phyloP scores from a whole-genome alignment of 169 alveolate genomes.

The Eimeria praecox region DNA sequence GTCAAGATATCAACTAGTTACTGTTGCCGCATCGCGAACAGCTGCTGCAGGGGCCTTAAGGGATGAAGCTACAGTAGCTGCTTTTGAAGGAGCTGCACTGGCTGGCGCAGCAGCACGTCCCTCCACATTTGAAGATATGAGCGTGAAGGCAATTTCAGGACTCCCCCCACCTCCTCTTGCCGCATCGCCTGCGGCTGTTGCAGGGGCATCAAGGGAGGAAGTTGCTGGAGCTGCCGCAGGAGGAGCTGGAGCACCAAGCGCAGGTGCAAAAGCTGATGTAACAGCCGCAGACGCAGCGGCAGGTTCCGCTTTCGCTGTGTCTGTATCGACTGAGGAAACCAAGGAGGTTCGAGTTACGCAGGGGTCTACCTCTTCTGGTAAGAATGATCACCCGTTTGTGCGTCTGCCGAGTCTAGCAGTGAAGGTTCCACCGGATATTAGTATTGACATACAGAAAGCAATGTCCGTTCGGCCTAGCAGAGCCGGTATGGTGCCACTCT shows the following conservation, averaged over 20 bases:
- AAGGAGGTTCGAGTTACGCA: neutral
- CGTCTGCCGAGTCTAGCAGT: neutral
- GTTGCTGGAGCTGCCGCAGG: neutral
- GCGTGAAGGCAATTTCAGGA: neutral
- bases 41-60: too few relatives aligned
- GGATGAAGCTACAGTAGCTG: too few relatives aligned
- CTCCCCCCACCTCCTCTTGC: neutral
- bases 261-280: neutral
- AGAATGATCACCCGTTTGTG: neutral
- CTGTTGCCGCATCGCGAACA: too few relatives aligned
- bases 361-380: neutral
- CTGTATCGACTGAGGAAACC: neutral
- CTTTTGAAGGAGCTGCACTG: too few relatives aligned
- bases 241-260: neutral
- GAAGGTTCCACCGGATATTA: too few relatives aligned
- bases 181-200: neutral
- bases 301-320: neutral
- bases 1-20: too few relatives aligned
- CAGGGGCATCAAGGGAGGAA: neutral
- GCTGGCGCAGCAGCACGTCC: neutral
- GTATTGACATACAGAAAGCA: too few relatives aligned
- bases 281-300: too few relatives aligned
- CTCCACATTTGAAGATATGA: neutral
- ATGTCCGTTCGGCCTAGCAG: too few relatives aligned
- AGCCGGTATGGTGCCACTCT: too few relatives aligned